Base-by-base conservation (phyloP, 768 basidiomycete genomes). In the Infundibulicybe gibba region DNA sequence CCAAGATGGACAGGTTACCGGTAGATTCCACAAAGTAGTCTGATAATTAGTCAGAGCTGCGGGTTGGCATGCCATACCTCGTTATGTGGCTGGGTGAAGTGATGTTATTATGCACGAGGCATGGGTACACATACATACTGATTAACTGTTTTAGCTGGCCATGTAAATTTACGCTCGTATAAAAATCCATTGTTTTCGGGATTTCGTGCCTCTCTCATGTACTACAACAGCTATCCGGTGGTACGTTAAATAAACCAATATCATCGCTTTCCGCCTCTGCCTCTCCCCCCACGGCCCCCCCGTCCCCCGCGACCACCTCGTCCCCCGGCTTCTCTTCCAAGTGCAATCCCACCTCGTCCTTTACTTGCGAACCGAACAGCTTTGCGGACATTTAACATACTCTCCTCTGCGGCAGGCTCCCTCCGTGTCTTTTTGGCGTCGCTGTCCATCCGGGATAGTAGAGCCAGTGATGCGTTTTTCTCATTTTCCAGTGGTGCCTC, bases 351-450 rank as follows among this genome's bases (percentile, higher is more conserved):
- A 15, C 87, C 88, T 45, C 72, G 71, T 2, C 87, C 85, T 61
- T 79, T 85, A 53, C 83, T 89, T 15, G 82, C 85, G 43, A 76
- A 74, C 39, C 87, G 74, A 17, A 98, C 81, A 0, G 94, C 94
- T 64, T 97, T 98, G 48, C 95, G 78, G 0, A 87, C 78, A 61
- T 97, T 94, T 44, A 99, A 64, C 3, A 87, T 79, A 20, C 71
- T 74, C 54, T 72, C 82, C 58, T 66, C 76, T 21, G 66, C 63
- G 49, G 60, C 65, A 10, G 72, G 70, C 35, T 68, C 69, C 44
- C 61, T 68, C 43, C 75, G 76, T 52, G 75, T 76, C 60, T 83
- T 86, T 66, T 83, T 91, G 2, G 77, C 60, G 37, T 84, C 81
- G 32, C 82, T 80, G 16, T 89, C 91, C 60, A 98, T 74, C 51